These are phyloP conservation scores for Alternaria solani DNA, from an alignment of 2,329 filamentous ascomycete genomes.

Conservation along the genomic window DNA sequence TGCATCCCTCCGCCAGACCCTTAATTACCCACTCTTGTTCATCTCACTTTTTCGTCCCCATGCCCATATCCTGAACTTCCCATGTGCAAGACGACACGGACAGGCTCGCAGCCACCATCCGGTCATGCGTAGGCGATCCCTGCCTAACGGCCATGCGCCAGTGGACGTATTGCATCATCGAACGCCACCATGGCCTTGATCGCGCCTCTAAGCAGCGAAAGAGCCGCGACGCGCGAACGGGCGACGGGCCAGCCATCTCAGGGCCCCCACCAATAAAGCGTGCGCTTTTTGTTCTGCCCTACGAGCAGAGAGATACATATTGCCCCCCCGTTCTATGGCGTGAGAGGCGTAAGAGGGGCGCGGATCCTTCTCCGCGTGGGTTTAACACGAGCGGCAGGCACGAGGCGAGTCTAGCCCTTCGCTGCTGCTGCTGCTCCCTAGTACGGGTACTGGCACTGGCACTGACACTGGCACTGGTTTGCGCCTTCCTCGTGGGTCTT, in stretches of 20 bases:
- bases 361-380: conserved; percentile 14
- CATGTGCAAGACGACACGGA: background rate
- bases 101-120: conserved; percentile 4
- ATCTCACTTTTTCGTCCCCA: background rate
- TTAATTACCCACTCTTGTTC: conserved; percentile 1
- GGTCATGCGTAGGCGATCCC: conserved; percentile 6
- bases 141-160: conserved; percentile 5
- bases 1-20: conserved; percentile 2
- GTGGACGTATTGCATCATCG: conserved; percentile 13
- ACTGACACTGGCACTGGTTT: background rate
- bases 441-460: background rate
- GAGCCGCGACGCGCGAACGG: conserved; percentile 2
- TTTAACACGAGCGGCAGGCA: conserved; percentile 12
- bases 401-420: conserved; percentile 6
- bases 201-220: background rate
- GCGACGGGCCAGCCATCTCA: background rate
- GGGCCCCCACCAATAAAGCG: conserved; percentile 9
- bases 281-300: background rate
- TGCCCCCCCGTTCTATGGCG: background rate
- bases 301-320: background rate
- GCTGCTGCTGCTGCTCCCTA: background rate
- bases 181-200: conserved; percentile 16
- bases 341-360: background rate
- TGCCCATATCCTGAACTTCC: no score
- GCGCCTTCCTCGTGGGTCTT: conserved; percentile 18